A percentile compares a stretch with the other conserved stretches of the same genome.
phyloP scores from a whole-genome alignment of 768 basidiomycete genomes.

The Pleurotus djamor region DNA sequence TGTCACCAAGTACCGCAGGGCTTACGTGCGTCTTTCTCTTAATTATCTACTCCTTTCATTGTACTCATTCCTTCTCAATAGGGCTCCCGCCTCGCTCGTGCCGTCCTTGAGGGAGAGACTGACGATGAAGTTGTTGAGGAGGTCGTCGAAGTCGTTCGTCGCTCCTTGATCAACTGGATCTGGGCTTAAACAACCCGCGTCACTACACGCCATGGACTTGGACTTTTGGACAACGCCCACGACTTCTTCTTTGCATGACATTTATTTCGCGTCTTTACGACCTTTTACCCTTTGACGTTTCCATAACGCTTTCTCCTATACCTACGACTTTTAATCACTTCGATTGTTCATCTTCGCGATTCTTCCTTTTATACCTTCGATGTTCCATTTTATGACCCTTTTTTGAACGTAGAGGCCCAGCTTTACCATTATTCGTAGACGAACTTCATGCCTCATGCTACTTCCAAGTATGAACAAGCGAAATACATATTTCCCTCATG shows the following conservation, averaged over 20 bases:
- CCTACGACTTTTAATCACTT: neutral
- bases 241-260: neutral
- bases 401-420: neutral
- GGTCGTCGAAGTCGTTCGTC: slow-evolving; percentile 6
- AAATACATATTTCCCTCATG: too few species aligned
- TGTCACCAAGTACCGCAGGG: slow-evolving; percentile 4
- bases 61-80: neutral
- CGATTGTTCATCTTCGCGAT: neutral
- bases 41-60: neutral
- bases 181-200: neutral
- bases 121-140: slow-evolving; percentile 2
- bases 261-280: neutral
- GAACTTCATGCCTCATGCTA: neutral
- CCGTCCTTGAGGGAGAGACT: neutral
- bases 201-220: neutral
- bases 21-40: neutral
- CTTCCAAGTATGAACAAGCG: too few species aligned
- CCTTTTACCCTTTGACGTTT: neutral
- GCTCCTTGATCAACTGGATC: slow-evolving; percentile 7
- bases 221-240: too few species aligned
- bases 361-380: neutral
- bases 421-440: neutral
- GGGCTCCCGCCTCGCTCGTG: slow-evolving; percentile 6
- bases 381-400: neutral
- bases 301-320: neutral